These are phyloP conservation scores for Delonix regia DNA, from an alignment of 306 rosid genomes.

Conservation along the genomic window DNA sequence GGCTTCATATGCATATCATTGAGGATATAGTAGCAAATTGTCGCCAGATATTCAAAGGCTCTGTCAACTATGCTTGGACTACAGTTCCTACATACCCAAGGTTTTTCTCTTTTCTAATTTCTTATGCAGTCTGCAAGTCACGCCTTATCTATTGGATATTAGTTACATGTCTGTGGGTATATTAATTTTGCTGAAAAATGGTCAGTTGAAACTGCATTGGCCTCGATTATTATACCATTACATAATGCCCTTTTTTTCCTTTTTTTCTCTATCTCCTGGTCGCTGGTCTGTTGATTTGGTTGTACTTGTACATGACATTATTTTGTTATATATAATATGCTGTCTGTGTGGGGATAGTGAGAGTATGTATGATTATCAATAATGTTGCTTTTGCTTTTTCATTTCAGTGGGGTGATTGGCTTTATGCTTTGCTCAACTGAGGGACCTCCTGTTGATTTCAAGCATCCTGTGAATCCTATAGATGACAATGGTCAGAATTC, in stretches of 20 bases:
- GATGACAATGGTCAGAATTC: conserved; percentile 54
- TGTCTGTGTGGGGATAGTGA: neutral
- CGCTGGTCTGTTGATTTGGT: too few relatives aligned
- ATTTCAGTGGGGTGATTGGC: conserved; percentile 96
- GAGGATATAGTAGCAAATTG: conserved; percentile 85
- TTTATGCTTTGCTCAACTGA: conserved; percentile 99
- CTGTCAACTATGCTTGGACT: conserved; percentile 99
- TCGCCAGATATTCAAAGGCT: conserved; percentile 84
- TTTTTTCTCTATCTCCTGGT: neutral
- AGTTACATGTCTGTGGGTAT: neutral
- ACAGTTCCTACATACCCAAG: conserved; percentile 99
- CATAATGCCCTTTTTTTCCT: neutral
- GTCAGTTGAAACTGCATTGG: conserved; percentile 19
- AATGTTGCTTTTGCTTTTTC: conserved; percentile 26
- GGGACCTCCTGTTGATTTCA: conserved; percentile 91
- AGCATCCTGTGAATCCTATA: conserved; percentile 84
- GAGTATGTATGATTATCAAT: conserved; percentile 16
- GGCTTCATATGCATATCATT: conserved; percentile 99
- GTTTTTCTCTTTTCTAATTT: conserved; percentile 37
- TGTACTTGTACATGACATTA: neutral
- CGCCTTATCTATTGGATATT: neutral
- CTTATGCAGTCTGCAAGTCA: neutral
- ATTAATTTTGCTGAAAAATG: conserved; percentile 3
- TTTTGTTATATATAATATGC: neutral
- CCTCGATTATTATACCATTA: neutral